phyloP scores from a whole-genome alignment of 106 monocot genomes.

The Narthecium ossifragum region DNA sequence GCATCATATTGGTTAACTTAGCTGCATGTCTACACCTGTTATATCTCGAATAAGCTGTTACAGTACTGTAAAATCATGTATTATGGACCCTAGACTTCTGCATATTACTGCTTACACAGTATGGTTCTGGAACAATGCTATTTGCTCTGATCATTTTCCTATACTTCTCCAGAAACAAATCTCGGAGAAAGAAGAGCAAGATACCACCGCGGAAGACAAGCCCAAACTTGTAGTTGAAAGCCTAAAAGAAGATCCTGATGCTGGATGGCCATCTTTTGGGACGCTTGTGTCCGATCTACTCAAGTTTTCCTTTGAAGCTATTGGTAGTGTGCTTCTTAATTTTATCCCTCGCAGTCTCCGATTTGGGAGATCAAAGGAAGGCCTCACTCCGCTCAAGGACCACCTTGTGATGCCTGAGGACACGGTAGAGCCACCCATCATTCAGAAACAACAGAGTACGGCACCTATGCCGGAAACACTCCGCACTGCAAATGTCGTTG shows the following conservation, averaged over 20 bases:
- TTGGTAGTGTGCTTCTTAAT: slow-evolving; percentile 43
- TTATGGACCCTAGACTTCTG: too few species aligned
- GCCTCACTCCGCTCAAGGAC: slow-evolving; percentile 72
- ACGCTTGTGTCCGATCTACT: slow-evolving; percentile 42
- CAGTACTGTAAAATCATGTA: too few species aligned
- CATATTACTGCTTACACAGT: too few species aligned
- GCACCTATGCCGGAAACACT: slow-evolving; percentile 31
- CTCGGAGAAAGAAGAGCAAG: slow-evolving; percentile 17
- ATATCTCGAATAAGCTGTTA: too few species aligned
- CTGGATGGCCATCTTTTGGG: slow-evolving; percentile 76
- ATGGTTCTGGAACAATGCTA: too few species aligned
- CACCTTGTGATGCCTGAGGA: slow-evolving; percentile 74
- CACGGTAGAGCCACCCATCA: slow-evolving; percentile 26
- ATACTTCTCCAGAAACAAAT: slow-evolving; percentile 33
- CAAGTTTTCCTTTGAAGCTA: slow-evolving; percentile 37
- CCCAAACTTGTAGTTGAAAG: slow-evolving; percentile 45
- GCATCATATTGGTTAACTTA: too few species aligned
- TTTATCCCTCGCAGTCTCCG: slow-evolving; percentile 35
- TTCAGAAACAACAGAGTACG: slow-evolving; percentile 44
- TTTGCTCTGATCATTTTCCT: background rate
- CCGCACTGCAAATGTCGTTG: slow-evolving; percentile 20
- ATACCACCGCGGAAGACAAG: slow-evolving; percentile 21
- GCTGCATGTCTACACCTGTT: too few species aligned
- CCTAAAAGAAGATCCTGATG: slow-evolving; percentile 61
- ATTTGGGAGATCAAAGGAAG: slow-evolving; percentile 30